Base-by-base conservation (phyloP, 768 basidiomycete species). In the Cystofilobasidium ferigula region DNA sequence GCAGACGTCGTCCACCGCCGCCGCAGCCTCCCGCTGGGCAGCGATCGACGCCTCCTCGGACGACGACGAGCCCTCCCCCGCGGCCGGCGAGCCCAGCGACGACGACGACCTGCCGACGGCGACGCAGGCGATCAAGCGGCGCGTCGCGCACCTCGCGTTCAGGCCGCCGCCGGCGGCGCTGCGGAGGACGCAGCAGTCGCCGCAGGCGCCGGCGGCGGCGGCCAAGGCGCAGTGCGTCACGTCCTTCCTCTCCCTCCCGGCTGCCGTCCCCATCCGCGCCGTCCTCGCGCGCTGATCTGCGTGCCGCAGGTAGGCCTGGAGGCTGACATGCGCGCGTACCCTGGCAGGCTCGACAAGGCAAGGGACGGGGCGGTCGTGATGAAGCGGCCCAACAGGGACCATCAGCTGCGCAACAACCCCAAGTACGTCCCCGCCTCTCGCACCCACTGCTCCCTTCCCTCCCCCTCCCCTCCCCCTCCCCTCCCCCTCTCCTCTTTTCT, bases 341-440 rank as follows among this genome's bases (percentile, higher is more conserved):
- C 57, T 60, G 24, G 35, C 1, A 63, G 72, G 38, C 85, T 90
- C 74, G 85, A 94, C 73, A 89, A 94, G 3, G 75, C 81, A 7
- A 83, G 81, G 0, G 82, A 43, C 20, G 84, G 61, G 86, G 91
- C 92, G 0, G 77, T 98, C 10, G 86, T 97, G 6, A 88, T 99
- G 89, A 86, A 85, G 70, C 76, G 81, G 6, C 90, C 91, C 0
- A 82, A 80, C 12, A 80, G 82, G 66, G 83, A 82, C 35, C 86
- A 89, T 69, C 81, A 83, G 36, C 79, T 79, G 51, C 81, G 78
- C 70, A 84, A 80, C 72, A 90, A 89, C 74, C 85, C 83, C 73
- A 86, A 84, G 88, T 89, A 61, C 26, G 73, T 62, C 53, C n/a
- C n/a, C n/a, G n/a, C n/a, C n/a, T n/a, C n/a, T n/a, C n/a, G n/a